Evolutionary conservation across 495 filamentous ascomycete genomes (phyloP).

Genomic region (Xeromyces bisporus): DNA sequence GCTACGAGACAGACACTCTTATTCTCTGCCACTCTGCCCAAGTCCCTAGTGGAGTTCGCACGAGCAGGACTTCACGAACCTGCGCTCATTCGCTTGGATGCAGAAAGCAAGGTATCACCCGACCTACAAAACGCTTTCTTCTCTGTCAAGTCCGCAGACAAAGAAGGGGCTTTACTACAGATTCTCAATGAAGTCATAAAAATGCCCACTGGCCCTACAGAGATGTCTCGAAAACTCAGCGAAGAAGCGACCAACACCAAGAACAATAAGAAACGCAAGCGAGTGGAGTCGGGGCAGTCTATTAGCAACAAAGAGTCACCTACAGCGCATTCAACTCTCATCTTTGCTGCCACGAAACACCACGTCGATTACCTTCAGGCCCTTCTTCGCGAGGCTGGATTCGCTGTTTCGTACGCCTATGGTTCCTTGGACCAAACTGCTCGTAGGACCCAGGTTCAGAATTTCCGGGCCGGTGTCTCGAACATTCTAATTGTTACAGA

Average conservation of each 20-base stretch:
- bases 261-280: constrained; percentile 50
- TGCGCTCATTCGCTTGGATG: constrained; percentile 69
- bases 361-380: constrained; percentile 87
- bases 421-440: constrained; percentile 87
- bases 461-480: constrained; percentile 66
- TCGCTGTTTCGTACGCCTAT: constrained; percentile 81
- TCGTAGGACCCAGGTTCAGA: constrained; percentile 73
- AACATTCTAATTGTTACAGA: constrained; percentile 95
- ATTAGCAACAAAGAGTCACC: constrained; percentile 22
- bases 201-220: constrained; percentile 64
- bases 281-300: constrained; percentile 26
- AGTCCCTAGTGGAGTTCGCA: constrained; percentile 88
- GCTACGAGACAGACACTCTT: constrained; percentile 72
- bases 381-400: constrained; percentile 57
- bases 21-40: constrained; percentile 88
- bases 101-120: constrained; percentile 87
- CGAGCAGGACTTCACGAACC: constrained; percentile 85
- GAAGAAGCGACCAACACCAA: constrained; percentile 30
- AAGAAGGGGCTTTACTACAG: constrained; percentile 80
- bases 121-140: constrained; percentile 91
- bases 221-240: constrained; percentile 24
- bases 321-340: constrained; percentile 64
- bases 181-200: constrained; percentile 83
- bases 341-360: constrained; percentile 91
- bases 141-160: constrained; percentile 75